These are phyloP conservation scores for Arxiozyma bovina DNA, from an alignment of 1,139 yeast species.

Conservation along the genomic window DNA sequence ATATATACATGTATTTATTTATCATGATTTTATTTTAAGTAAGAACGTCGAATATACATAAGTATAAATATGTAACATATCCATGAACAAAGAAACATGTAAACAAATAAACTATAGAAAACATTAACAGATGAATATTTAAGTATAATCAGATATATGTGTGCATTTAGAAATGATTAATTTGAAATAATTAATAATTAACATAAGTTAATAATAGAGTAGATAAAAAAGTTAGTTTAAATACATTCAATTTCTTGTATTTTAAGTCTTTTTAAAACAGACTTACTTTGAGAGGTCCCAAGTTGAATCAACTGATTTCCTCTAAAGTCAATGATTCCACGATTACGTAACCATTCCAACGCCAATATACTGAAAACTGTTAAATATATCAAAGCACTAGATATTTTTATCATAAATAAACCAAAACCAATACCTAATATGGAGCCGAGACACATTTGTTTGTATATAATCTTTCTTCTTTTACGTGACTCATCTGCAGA, in stretches of 20 bases:
- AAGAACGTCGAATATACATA: background rate
- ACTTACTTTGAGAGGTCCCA: conserved; percentile 4
- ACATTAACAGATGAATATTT: background rate
- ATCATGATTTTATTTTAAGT: background rate
- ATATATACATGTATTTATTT: background rate
- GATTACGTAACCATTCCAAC: conserved; percentile 18
- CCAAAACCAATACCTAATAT: conserved; percentile 20
- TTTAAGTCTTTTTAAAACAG: conserved; percentile 4
- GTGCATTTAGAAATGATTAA: background rate
- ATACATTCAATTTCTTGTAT: conserved; percentile 9
- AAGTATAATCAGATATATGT: no score
- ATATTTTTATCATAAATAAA: conserved; percentile 17
- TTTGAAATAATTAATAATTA: conserved; percentile 3
- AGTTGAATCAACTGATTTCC: conserved; percentile 6
- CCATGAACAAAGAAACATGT: background rate
- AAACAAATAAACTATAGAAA: background rate
- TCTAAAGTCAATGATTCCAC: conserved; percentile 16
- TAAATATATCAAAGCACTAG: conserved; percentile 14
- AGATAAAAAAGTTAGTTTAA: conserved; percentile 17
- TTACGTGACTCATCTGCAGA: background rate
- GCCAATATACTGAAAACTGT: conserved; percentile 15
- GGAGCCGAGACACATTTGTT: conserved; percentile 21
- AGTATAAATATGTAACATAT: background rate
- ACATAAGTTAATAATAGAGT: conserved; percentile 17
- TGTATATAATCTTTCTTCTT: conserved; percentile 6